phyloP scores from a whole-genome alignment of 768 basidiomycete species.

The Pleurotus djamor region DNA sequence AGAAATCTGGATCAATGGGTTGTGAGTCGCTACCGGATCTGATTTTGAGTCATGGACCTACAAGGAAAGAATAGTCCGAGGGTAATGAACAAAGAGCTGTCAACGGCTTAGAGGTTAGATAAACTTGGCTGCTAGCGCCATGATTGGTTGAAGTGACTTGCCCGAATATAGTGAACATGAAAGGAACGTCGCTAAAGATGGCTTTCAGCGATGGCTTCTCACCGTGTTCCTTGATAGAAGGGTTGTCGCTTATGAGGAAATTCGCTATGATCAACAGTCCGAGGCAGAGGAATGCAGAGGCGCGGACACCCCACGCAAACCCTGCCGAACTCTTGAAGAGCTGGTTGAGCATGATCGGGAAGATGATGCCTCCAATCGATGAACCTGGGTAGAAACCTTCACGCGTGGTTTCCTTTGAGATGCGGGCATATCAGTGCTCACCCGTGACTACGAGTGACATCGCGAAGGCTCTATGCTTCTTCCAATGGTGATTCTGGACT shows the following conservation, averaged over 20 bases:
- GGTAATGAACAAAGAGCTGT: conserved; percentile 10
- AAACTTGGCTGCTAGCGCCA: too few species aligned
- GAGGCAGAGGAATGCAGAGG: conserved; percentile 32
- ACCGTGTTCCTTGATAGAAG: background rate
- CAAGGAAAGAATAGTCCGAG: conserved; percentile 20
- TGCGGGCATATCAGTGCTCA: background rate
- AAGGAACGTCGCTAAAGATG: conserved; percentile 1
- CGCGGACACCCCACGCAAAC: conserved; percentile 45
- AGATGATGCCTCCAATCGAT: conserved; percentile 47
- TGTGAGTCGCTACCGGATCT: too few species aligned
- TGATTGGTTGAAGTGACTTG: background rate
- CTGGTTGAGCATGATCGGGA: conserved; percentile 54
- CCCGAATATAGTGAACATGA: conserved; percentile 1
- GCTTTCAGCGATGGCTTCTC: background rate
- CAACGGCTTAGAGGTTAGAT: too few species aligned
- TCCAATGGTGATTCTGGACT: conserved; percentile 23
- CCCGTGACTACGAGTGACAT: conserved; percentile 31
- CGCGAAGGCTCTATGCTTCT: background rate
- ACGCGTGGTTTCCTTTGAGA: background rate
- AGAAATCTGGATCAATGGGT: conserved; percentile 17
- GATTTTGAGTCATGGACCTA: background rate
- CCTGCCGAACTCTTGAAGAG: conserved; percentile 33
- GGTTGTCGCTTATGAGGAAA: conserved; percentile 28
- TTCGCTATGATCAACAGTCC: conserved; percentile 35
- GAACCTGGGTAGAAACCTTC: conserved; percentile 22